phyloP scores from a whole-genome alignment of 2,329 filamentous ascomycete genomes.

The Tricladium varicosporioides region DNA sequence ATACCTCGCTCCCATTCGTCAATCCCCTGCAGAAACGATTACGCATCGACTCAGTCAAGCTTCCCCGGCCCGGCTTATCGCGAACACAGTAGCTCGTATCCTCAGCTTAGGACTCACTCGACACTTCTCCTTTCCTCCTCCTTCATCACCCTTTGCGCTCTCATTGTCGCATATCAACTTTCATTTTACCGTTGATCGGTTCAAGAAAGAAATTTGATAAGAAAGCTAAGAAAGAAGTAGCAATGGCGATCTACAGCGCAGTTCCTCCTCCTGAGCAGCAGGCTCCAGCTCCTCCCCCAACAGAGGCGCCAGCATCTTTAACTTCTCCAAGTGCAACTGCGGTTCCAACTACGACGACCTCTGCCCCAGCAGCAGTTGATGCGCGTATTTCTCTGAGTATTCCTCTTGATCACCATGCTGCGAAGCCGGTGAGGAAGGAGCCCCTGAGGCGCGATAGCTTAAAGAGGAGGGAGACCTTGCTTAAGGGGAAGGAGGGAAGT shows the following conservation, averaged over 20 bases:
- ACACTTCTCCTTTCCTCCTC: too few species aligned
- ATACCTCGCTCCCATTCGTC: conserved; percentile 10
- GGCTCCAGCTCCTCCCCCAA: background rate
- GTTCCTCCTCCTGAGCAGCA: background rate
- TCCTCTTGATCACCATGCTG: background rate
- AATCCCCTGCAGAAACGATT: conserved; percentile 4
- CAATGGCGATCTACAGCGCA: background rate
- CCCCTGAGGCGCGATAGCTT: conserved; percentile 55
- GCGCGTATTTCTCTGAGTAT: background rate
- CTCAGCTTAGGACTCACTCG: too few species aligned
- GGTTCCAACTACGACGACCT: background rate
- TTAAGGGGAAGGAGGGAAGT: conserved; percentile 89
- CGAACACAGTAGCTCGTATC: conserved; percentile 5
- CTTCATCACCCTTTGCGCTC: too few species aligned
- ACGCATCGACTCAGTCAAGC: conserved; percentile 7
- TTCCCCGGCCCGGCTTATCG: conserved; percentile 14
- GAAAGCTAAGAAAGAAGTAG: background rate
- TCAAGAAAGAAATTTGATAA: background rate
- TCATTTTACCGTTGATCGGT: too few species aligned
- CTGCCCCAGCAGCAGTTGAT: background rate
- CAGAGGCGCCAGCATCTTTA: background rate
- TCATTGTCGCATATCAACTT: too few species aligned
- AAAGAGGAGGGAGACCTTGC: conserved; percentile 48
- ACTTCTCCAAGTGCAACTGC: background rate
- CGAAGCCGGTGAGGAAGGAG: background rate